Percentiles rank a stretch among this genome's conserved stretches.
Conservation (phyloP, 257 asterid species). For the Solanum sitiens region DNA sequence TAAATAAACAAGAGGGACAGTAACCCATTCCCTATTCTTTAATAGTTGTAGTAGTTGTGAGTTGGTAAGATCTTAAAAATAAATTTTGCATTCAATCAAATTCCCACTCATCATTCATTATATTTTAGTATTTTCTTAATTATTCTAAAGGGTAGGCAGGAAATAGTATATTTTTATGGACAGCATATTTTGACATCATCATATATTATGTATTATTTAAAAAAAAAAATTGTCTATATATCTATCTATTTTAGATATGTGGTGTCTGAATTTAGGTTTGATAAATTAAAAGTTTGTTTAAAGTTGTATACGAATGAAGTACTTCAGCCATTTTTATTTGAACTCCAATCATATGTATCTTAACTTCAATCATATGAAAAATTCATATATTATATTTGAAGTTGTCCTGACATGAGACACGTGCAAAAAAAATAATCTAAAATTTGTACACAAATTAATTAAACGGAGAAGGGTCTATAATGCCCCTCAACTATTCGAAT, state of each 20-base stretch:
- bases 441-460: no score
- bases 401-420: no score
- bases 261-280: background rate
- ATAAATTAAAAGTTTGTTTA: no score
- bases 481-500: no score
- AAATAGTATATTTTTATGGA: background rate
- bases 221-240: no score
- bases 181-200: background rate
- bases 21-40: background rate
- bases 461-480: background rate
- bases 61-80: background rate
- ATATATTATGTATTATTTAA: background rate
- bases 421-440: no score
- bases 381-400: no score
- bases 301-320: background rate
- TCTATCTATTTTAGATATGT: background rate
- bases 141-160: background rate
- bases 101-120: background rate
- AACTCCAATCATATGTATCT: no score
- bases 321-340: background rate
- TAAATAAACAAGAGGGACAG: background rate
- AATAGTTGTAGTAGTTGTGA: background rate
- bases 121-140: background rate
- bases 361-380: no score
- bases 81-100: background rate